Evolutionary conservation across 805 yeast genomes (phyloP).

Genomic region (Cyberlindnera americana): DNA sequence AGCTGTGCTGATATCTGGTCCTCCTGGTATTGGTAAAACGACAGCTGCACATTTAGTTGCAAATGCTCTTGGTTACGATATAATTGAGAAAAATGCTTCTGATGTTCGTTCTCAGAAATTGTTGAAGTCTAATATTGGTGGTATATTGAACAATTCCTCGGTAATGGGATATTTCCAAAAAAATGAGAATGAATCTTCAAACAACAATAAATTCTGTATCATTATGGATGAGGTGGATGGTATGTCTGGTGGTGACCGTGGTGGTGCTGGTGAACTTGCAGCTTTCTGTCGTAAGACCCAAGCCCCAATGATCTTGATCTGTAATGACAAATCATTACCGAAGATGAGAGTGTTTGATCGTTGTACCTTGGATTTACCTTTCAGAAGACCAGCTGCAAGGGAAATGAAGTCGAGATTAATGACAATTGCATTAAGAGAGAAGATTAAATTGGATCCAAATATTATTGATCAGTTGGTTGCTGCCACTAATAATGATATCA

Average conservation of each 20-base stretch:
- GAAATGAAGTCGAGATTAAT: constrained; percentile 80
- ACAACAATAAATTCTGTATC: constrained; percentile 64
- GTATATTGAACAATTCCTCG: constrained; percentile 76
- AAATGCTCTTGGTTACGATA: constrained; percentile 63
- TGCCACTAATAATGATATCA: constrained; percentile 84
- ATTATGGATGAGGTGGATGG: constrained; percentile 99
- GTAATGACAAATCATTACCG: constrained; percentile 89
- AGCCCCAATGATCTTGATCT: constrained; percentile 88
- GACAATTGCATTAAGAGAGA: constrained; percentile 88
- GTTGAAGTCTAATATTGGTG: constrained; percentile 63
- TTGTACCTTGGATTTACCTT: constrained; percentile 72
- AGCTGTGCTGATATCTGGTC: constrained; percentile 84
- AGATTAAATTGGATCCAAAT: constrained; percentile 72
- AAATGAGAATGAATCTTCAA: constrained; percentile 28
- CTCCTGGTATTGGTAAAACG: constrained; percentile 85
- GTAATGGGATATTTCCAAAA: constrained; percentile 69
- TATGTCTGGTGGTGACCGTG: constrained; percentile 98
- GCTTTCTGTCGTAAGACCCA: constrained; percentile 79
- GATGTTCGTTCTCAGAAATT: constrained; percentile 87
- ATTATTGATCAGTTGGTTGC: constrained; percentile 81
- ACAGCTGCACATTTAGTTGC: constrained; percentile 79
- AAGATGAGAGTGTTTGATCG: constrained; percentile 96
- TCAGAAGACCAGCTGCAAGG: constrained; percentile 82
- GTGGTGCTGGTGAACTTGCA: constrained; percentile 95
- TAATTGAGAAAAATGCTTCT: constrained; percentile 76